Evolutionary conservation across 2,329 filamentous ascomycete species (phyloP), one percentile per base, ranked within the genome.

Genomic region (Alternaria rosae): DNA sequence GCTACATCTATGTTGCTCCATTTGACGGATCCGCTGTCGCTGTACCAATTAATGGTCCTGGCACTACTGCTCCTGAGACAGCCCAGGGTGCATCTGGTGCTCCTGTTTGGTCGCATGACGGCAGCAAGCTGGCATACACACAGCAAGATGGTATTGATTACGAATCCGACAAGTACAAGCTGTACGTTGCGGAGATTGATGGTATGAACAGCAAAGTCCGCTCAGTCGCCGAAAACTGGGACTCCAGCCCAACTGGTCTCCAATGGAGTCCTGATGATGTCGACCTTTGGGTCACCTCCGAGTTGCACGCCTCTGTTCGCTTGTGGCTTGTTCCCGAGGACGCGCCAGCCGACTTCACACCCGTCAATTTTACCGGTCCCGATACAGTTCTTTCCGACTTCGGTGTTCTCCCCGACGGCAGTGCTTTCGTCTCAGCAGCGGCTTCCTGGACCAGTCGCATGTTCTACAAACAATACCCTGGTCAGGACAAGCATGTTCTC

Each of bases 101-200:
- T 3, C 93, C 93, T 0, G 84, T 85, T 0, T 97, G 96, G 80
- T 94, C 92, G 5, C 88, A 89, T 4, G 86, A 91, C 72, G 91
- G 92, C 25, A 87, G 83, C 47, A 86, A 87, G 61, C 81, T 95
- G 25, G 92, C 88, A 3, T 97, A 95, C 76, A 95, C 94, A 90
- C 86, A 88, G 65, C 85, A 86, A 67, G 84, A 87, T 57, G 88
- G 90, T 15, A 75, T 79, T 41, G 61, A 67, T 64, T 97, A 97
- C 76, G 93, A 97, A 78, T 88, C 90, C 15, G 93, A 97, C 80
- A 90, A 90, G 74, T 85, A 88, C 56, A 86, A 88, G 68, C 66
- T 77, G 20, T 79, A 79, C 38, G 71, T 78, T 32, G 75, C 76
- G n/a, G 66, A 71, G 11, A 70, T 79, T 21, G 66, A 78, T 26